Evolutionary conservation across 148 eudicot species (phyloP).

Genomic region (Rhododendron henanense): DNA sequence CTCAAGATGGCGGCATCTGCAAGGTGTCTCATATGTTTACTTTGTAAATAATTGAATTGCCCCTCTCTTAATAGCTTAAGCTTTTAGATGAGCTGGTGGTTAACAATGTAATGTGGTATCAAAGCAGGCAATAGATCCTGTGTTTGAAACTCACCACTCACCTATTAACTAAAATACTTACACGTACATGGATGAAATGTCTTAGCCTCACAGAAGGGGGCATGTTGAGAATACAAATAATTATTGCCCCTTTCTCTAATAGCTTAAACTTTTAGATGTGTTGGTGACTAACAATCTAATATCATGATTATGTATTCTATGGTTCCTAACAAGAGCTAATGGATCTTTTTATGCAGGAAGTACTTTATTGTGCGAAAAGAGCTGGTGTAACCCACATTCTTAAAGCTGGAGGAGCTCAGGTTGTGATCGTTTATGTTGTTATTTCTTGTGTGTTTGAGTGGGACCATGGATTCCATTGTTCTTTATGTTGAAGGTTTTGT

Average conservation of each 20-base stretch:
- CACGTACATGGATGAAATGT: background rate
- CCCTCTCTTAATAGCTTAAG: background rate
- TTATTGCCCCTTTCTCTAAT: background rate
- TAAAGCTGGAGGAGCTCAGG: conserved; percentile 99
- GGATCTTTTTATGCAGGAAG: conserved; percentile 52
- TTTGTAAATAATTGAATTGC: background rate
- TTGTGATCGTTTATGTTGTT: conserved; percentile 15
- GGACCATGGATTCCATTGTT: background rate
- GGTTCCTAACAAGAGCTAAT: background rate
- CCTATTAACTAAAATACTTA: background rate
- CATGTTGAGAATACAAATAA: background rate
- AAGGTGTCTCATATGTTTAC: conserved; percentile 40
- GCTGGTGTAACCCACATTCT: conserved; percentile 99
- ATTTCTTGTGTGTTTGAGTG: background rate
- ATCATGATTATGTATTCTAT: background rate
- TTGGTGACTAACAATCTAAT: background rate
- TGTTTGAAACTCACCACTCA: background rate
- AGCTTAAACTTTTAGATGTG: background rate
- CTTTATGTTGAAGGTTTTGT: conserved; percentile 2
- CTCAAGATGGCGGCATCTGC: conserved; percentile 86
- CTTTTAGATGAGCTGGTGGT: background rate
- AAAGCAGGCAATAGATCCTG: background rate
- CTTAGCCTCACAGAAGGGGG: background rate
- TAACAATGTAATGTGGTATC: background rate
- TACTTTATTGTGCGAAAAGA: conserved; percentile 94